Percentiles rank a stretch among this genome's conserved stretches.
Conservation (phyloP, 805 yeast genomes). For the Cyberlindnera suaveolens region DNA sequence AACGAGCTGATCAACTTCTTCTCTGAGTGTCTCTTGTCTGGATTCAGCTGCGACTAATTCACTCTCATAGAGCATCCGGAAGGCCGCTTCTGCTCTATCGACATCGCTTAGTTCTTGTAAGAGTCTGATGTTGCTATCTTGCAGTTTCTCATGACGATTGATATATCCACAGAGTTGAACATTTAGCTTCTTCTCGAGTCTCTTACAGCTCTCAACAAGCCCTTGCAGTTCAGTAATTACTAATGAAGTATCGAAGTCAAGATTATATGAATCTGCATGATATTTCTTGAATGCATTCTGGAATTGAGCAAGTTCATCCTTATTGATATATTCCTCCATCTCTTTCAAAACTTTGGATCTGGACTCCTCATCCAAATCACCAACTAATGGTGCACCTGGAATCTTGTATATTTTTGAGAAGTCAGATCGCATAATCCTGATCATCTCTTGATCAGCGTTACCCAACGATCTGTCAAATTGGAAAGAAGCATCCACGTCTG, state of each 20-base stretch:
- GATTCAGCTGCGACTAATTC: slow-evolving; percentile 9
- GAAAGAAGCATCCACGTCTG: slow-evolving; percentile 19
- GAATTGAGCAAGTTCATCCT: slow-evolving; percentile 5
- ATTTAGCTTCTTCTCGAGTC: slow-evolving; percentile 12
- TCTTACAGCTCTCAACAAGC: slow-evolving; percentile 11
- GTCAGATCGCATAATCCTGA: slow-evolving; percentile 36
- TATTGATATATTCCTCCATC: slow-evolving; percentile 7
- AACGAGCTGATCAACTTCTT: slow-evolving; percentile 18
- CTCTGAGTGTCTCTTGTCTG: slow-evolving; percentile 15
- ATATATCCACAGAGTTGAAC: slow-evolving; percentile 8
- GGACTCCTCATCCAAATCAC: slow-evolving; percentile 17
- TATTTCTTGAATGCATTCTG: slow-evolving; percentile 4
- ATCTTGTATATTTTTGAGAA: slow-evolving; percentile 26
- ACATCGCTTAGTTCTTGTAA: slow-evolving; percentile 15
- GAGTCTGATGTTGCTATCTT: slow-evolving; percentile 6
- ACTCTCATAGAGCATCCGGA: slow-evolving; percentile 14
- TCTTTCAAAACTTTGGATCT: slow-evolving; percentile 4
- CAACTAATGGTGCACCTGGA: slow-evolving; percentile 13
- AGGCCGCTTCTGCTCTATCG: slow-evolving; percentile 18
- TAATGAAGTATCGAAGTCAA: background rate
- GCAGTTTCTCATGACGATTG: slow-evolving; percentile 8
- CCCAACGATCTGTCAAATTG: background rate
- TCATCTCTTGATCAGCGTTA: slow-evolving; percentile 28
- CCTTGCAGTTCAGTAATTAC: slow-evolving; percentile 9
- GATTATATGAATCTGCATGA: slow-evolving; percentile 1